phyloP scores from a whole-genome alignment of 306 rosid species.

The Begonia masoniana region DNA sequence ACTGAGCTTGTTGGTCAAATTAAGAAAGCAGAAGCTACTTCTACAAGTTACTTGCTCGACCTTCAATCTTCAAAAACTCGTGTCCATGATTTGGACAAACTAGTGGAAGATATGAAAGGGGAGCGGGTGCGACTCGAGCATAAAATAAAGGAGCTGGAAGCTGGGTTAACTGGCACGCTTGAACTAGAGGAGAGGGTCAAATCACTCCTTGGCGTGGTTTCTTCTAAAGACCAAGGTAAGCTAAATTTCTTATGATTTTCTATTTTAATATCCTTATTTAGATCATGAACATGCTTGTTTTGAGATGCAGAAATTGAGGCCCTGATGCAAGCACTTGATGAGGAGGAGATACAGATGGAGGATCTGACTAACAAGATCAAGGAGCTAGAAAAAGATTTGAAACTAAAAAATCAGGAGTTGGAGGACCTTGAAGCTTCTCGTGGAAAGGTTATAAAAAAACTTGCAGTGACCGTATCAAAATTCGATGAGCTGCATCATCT shows the following conservation, averaged over 20 bases:
- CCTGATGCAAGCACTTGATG: slow-evolving; percentile 91
- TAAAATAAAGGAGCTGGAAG: slow-evolving; percentile 48
- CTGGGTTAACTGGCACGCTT: slow-evolving; percentile 28
- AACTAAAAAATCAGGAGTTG: slow-evolving; percentile 54
- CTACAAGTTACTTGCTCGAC: slow-evolving; percentile 38
- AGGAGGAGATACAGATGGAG: slow-evolving; percentile 89
- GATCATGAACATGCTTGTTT: slow-evolving; percentile 4
- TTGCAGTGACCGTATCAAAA: slow-evolving; percentile 67
- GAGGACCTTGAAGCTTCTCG: slow-evolving; percentile 66
- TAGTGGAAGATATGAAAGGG: slow-evolving; percentile 30
- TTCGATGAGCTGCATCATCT: slow-evolving; percentile 94
- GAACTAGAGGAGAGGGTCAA: slow-evolving; percentile 56
- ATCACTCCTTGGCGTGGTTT: slow-evolving; percentile 46
- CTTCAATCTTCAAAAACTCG: slow-evolving; percentile 52
- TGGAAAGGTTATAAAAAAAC: slow-evolving; percentile 70
- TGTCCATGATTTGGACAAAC: slow-evolving; percentile 48
- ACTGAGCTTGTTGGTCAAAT: slow-evolving; percentile 78
- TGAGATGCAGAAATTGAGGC: slow-evolving; percentile 73
- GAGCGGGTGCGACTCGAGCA: slow-evolving; percentile 50
- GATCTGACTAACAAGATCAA: slow-evolving; percentile 41
- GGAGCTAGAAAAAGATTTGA: slow-evolving; percentile 55
- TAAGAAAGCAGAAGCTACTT: slow-evolving; percentile 71
- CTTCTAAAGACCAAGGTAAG: slow-evolving; percentile 84
- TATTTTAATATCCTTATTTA: background rate
- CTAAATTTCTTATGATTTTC: slow-evolving; percentile 5